Evolutionary conservation across 176 grass and related monocot genomes (phyloP).

Genomic region (Musa itinerans): DNA sequence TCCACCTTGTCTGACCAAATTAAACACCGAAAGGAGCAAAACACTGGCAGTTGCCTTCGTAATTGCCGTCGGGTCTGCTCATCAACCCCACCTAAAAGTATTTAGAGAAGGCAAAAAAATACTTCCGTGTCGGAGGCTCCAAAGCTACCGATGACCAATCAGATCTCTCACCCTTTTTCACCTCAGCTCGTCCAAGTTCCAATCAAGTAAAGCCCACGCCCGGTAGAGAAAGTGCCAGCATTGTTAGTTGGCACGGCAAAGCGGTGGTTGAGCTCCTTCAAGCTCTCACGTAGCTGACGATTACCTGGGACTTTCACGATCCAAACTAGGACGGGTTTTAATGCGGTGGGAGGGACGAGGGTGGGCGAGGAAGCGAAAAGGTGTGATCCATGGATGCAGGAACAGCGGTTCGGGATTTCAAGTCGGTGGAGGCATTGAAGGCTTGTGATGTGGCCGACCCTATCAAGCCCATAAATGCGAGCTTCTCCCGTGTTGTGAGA

Average conservation of each 20-base stretch:
- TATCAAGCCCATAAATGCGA: not conserved
- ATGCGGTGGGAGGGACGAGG: not conserved
- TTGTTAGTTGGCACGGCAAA: not conserved
- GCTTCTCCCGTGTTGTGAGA: not conserved
- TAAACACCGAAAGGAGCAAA: not conserved
- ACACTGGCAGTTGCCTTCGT: not conserved
- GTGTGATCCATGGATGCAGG: not conserved
- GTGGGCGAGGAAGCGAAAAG: not conserved
- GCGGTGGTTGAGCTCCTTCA: slow-evolving; percentile 8
- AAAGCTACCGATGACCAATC: not conserved
- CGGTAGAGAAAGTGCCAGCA: not conserved
- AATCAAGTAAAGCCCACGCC: not conserved
- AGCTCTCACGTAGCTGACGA: not conserved
- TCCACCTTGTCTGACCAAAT: not conserved
- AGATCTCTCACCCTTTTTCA: not conserved
- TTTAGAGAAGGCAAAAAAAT: not conserved
- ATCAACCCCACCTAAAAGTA: not conserved
- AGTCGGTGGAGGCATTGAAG: slow-evolving; percentile 3
- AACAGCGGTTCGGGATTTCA: not conserved
- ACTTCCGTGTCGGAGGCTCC: not conserved
- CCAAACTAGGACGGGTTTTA: not conserved
- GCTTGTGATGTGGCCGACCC: not conserved
- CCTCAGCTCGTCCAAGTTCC: not conserved
- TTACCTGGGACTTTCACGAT: not conserved
- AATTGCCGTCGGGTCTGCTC: not conserved